These are phyloP conservation scores for Eucalyptus guilfoylei DNA, from an alignment of 345 rosid species.

Conservation along the genomic window DNA sequence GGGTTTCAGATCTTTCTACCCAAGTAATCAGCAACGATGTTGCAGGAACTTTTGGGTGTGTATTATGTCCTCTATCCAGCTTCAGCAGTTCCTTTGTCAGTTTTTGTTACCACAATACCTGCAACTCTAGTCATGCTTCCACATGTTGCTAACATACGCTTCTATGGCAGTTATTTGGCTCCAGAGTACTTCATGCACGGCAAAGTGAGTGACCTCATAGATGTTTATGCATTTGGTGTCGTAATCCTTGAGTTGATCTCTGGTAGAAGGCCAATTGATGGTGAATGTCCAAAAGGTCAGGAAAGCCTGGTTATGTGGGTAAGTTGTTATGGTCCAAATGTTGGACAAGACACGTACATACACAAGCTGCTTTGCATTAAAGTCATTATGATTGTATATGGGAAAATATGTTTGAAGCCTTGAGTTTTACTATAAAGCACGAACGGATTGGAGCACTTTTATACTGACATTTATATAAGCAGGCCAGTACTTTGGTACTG, in stretches of 20 bases:
- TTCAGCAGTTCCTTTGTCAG: background rate
- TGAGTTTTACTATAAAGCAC: background rate
- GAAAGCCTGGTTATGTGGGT: slow-evolving; percentile 98
- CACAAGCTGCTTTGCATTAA: background rate
- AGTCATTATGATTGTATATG: background rate
- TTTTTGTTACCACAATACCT: background rate
- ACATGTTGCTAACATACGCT: background rate
- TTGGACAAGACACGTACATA: background rate
- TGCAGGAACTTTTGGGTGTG: slow-evolving; percentile 94
- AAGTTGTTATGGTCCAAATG: slow-evolving; percentile 11
- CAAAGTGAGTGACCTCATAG: slow-evolving; percentile 81
- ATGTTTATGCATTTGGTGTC: slow-evolving; percentile 93
- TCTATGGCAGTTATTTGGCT: slow-evolving; percentile 75
- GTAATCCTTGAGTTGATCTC: slow-evolving; percentile 90
- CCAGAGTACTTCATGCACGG: slow-evolving; percentile 97
- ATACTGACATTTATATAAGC: background rate
- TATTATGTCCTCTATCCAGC: background rate
- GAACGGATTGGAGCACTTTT: background rate
- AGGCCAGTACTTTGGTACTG: background rate
- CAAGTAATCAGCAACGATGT: slow-evolving; percentile 47
- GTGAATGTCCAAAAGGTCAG: slow-evolving; percentile 48
- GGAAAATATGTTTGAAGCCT: background rate
- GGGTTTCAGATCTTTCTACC: slow-evolving; percentile 36
- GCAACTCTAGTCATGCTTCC: background rate
- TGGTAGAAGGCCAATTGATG: slow-evolving; percentile 73